phyloP scores from a whole-genome alignment of 805 yeast genomes.

The Wickerhamomyces tratensis region DNA sequence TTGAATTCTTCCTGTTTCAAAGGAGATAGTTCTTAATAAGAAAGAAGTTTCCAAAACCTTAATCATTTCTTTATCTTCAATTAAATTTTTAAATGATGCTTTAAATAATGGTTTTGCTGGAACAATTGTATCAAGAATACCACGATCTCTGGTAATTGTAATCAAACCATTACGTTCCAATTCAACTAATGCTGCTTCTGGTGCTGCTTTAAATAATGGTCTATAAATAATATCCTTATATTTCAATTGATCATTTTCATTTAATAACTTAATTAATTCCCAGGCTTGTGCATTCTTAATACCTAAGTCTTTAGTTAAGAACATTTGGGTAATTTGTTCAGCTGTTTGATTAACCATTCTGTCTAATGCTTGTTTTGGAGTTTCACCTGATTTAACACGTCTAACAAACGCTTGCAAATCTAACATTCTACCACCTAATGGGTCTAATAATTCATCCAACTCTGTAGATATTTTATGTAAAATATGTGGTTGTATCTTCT shows the following conservation, averaged over 20 bases:
- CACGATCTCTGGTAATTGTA: constrained; percentile 64
- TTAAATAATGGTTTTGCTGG: constrained; percentile 82
- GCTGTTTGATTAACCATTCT: constrained; percentile 82
- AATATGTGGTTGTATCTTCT: constrained; percentile 8
- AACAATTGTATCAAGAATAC: constrained; percentile 51
- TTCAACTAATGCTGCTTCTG: constrained; percentile 48
- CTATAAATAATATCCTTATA: constrained; percentile 43
- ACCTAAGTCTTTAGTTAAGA: constrained; percentile 40
- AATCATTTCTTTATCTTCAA: constrained; percentile 43
- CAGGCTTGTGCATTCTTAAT: constrained; percentile 82
- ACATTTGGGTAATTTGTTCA: constrained; percentile 80
- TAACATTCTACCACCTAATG: constrained; percentile 91
- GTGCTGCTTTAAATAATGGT: constrained; percentile 50
- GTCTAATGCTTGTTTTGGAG: constrained; percentile 61
- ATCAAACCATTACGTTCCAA: constrained; percentile 77
- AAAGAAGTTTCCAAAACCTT: constrained; percentile 58
- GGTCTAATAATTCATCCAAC: constrained; percentile 50
- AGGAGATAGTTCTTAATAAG: constrained; percentile 39
- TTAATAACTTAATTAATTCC: constrained; percentile 62
- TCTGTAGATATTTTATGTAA: constrained; percentile 18
- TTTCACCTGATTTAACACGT: constrained; percentile 81
- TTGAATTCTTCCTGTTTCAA: constrained; percentile 53
- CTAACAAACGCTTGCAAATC: constrained; percentile 87
- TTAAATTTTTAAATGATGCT: constrained; percentile 68
- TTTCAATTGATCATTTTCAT: constrained; percentile 34